These are phyloP conservation scores for Fusarium sp. DNA, from an alignment of 2,329 filamentous ascomycete species.

Conservation along the genomic window DNA sequence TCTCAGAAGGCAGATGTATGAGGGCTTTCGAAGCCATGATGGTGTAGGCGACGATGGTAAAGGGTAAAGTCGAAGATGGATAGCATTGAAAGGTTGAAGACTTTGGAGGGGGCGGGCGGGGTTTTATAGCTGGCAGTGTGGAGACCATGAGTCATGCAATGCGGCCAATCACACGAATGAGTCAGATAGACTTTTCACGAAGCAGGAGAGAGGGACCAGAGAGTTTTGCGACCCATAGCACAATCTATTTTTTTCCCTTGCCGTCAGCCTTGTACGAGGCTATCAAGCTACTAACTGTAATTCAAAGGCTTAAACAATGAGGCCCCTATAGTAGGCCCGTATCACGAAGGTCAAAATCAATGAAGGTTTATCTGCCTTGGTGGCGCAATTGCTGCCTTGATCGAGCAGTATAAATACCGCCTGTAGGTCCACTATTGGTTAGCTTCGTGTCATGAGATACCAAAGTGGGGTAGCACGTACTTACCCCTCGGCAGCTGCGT, in stretches of 20 bases:
- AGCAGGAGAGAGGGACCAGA: background rate
- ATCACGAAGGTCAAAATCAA: background rate
- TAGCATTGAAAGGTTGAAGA: too few relatives aligned
- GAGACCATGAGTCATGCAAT: background rate
- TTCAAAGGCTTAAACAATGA: background rate
- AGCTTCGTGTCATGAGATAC: background rate
- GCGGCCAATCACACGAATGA: background rate
- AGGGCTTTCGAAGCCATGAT: background rate
- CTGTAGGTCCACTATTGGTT: background rate
- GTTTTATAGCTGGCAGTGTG: background rate
- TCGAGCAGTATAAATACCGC: background rate
- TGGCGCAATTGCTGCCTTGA: background rate
- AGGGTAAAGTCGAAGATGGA: background rate
- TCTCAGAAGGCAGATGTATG: background rate
- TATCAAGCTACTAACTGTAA: background rate
- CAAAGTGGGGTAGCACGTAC: background rate
- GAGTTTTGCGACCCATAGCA: background rate
- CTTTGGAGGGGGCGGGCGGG: background rate
- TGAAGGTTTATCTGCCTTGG: background rate
- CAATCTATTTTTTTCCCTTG: background rate
- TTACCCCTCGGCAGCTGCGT: background rate
- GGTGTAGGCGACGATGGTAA: rapidly evolving
- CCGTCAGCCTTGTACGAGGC: background rate
- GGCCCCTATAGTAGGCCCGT: background rate
- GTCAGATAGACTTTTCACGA: background rate